Conservation (phyloP, 768 basidiomycete species). For the Lentinula sp. region DNA sequence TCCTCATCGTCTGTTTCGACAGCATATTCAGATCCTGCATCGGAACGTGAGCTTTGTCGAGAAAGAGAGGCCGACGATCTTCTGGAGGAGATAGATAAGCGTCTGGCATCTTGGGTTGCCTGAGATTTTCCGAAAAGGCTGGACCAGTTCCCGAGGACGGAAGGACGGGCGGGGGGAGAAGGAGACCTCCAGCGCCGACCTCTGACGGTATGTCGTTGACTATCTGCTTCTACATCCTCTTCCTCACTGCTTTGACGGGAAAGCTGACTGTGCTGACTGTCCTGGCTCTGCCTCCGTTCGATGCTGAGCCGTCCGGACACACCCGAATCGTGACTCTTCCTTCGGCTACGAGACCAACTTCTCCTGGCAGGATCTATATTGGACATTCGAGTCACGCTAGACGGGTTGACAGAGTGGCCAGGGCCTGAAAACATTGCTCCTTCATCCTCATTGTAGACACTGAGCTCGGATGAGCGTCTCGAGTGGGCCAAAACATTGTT, state of each 20-base stretch:
- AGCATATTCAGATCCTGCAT: slow-evolving; percentile 54
- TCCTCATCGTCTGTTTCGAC: slow-evolving; percentile 56
- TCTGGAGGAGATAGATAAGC: slow-evolving; percentile 47
- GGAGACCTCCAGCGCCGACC: slow-evolving; percentile 25
- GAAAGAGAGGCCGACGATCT: slow-evolving; percentile 48
- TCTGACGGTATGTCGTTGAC: slow-evolving; percentile 16
- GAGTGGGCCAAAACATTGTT: slow-evolving; percentile 47
- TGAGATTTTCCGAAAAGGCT: slow-evolving; percentile 56
- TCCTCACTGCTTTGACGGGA: slow-evolving; percentile 33
- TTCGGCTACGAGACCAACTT: slow-evolving; percentile 44
- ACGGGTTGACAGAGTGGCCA: slow-evolving; percentile 64
- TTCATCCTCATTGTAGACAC: slow-evolving; percentile 52
- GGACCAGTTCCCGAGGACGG: slow-evolving; percentile 62
- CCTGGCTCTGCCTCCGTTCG: slow-evolving; percentile 39
- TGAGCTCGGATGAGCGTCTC: slow-evolving; percentile 55
- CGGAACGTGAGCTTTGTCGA: slow-evolving; percentile 40
- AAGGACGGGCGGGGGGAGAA: slow-evolving; percentile 31
- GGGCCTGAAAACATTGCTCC: slow-evolving; percentile 77
- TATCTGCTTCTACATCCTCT: slow-evolving; percentile 18
- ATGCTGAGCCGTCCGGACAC: slow-evolving; percentile 21
- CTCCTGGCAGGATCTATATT: slow-evolving; percentile 47
- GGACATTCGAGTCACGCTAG: slow-evolving; percentile 78
- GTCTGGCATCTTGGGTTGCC: slow-evolving; percentile 33
- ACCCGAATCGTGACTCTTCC: slow-evolving; percentile 45
- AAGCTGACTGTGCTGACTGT: slow-evolving; percentile 39